Evolutionary conservation across 108 stramenopile species (phyloP).

Genomic region (Cylindrotheca closterium): DNA sequence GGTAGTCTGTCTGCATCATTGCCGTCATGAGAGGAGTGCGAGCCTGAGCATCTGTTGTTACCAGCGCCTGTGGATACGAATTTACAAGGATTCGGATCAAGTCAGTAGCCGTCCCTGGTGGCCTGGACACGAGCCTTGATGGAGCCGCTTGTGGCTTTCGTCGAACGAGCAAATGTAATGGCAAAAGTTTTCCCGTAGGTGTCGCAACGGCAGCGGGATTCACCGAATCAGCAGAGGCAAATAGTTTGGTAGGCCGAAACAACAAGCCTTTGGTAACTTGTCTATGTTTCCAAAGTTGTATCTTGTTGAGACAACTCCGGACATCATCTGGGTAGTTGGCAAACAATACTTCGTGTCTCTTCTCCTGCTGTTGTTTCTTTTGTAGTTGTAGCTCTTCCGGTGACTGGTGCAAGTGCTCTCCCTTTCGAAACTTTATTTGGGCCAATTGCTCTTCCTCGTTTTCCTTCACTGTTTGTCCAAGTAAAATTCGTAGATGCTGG

Average conservation of each 20-base stretch:
- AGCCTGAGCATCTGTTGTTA: constrained; percentile 28
- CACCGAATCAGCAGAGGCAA: neutral
- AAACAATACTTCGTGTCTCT: constrained; percentile 25
- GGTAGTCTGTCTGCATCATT: constrained; percentile 20
- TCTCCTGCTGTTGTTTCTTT: constrained; percentile 11
- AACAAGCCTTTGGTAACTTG: constrained; percentile 18
- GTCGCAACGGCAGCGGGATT: constrained; percentile 45
- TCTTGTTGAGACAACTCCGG: constrained; percentile 17
- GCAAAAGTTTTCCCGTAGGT: constrained; percentile 24
- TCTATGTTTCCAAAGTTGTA: constrained; percentile 39
- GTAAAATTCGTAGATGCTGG: constrained; percentile 35
- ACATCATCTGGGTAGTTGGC: constrained; percentile 35
- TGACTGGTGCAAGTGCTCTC: constrained; percentile 40
- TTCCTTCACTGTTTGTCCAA: constrained; percentile 26
- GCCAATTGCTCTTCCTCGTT: constrained; percentile 1
- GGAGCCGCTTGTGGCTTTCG: constrained; percentile 10
- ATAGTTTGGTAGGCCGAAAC: neutral
- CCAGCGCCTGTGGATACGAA: constrained; percentile 43
- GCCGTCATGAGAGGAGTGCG: constrained; percentile 42
- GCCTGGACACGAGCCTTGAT: neutral
- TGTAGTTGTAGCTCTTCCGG: constrained; percentile 28
- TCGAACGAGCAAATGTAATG: constrained; percentile 36
- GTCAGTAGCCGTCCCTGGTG: neutral
- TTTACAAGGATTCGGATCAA: constrained; percentile 37
- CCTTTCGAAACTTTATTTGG: constrained; percentile 21